Base-by-base conservation (phyloP, 768 basidiomycete species). In the Strobilomyces confusus region DNA sequence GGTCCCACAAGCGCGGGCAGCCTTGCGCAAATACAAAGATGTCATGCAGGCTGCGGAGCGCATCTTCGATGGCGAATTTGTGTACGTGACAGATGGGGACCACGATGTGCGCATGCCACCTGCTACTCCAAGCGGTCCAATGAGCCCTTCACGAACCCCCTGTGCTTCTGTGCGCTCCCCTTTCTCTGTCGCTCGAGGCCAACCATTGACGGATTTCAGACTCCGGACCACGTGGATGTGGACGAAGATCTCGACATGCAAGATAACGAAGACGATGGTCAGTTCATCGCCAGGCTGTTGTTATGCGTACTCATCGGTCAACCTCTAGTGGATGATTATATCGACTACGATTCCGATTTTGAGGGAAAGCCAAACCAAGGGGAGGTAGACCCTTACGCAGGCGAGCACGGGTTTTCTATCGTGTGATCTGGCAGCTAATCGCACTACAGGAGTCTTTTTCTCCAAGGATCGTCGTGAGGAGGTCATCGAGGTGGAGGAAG, bases 401-500 rank as follows among this genome's bases (percentile, higher is more conserved):
- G 92, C 82, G 70, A 58, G 72, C 52, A 32, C 40, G 25, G 30
- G 33, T 44, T n/a, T 11, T 53, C 9, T 38, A 33, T 23, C 20
- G 14, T 23, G 14, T 47, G 53, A 40, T 54, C 51, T 49, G 12
- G 48, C 13, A 20, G 22, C 44, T 58, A 45, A 60, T 48, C 53
- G 15, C 43, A 6, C 36, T 37, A 5, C 54, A 92, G 92, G 91
- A 22, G 83, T 95, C 49, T 95, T 95, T 77, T 97, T 94, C 69
- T 95, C 93, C 40, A 95, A 95, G 74, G 92, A 94, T 66, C 81
- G 94, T 44, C 81, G 83, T 38, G 94, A 95, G 70, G 89, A 90
- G 69, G 88, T 95, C 34, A 91, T 95, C 44, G 93, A 97, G 72
- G 83, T 94, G 1, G 87, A 94, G 63, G 92, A 94, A 70, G 79